phyloP scores from a whole-genome alignment of 2,329 filamentous ascomycete genomes.

The Aspergillus tamarii region DNA sequence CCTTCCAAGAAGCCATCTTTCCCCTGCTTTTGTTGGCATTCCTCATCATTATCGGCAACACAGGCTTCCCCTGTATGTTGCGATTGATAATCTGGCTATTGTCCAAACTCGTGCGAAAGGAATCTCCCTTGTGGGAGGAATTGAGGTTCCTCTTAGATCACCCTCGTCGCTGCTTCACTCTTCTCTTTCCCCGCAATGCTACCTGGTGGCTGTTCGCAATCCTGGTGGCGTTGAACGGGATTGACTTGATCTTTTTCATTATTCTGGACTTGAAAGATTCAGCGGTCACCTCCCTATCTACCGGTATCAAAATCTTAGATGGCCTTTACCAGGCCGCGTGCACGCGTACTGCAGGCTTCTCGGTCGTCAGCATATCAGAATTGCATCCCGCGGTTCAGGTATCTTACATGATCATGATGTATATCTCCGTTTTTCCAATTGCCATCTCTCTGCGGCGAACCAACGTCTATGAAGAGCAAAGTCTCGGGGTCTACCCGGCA shows the following conservation, averaged over 20 bases:
- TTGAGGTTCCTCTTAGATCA: constrained; percentile 89
- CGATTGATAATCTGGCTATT: constrained; percentile 87
- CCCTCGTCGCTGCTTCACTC: constrained; percentile 91
- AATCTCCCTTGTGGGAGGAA: constrained; percentile 82
- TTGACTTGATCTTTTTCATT: constrained; percentile 90
- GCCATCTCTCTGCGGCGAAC: constrained; percentile 91
- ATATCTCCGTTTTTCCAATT: constrained; percentile 94
- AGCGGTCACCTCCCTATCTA: constrained; percentile 68
- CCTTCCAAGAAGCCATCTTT: constrained; percentile 77
- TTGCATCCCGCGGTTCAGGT: constrained; percentile 91
- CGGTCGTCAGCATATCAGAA: constrained; percentile 72
- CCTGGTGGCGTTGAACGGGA: constrained; percentile 75
- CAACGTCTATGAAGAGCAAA: constrained; percentile 89
- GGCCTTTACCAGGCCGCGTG: constrained; percentile 88
- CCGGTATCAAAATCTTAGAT: constrained; percentile 77
- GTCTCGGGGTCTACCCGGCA: constrained; percentile 68
- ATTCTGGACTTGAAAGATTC: constrained; percentile 82
- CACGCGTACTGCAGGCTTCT: constrained; percentile 88
- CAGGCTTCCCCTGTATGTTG: constrained; percentile 91
- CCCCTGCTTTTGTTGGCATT: constrained; percentile 78
- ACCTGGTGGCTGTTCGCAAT: constrained; percentile 97
- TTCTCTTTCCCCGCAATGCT: constrained; percentile 85
- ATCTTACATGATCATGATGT: constrained; percentile 98
- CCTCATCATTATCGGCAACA: constrained; percentile 92
- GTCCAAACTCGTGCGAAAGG: constrained; percentile 67